These are phyloP conservation scores for Raphanus sativus DNA, from an alignment of 345 rosid genomes.

Conservation along the genomic window DNA sequence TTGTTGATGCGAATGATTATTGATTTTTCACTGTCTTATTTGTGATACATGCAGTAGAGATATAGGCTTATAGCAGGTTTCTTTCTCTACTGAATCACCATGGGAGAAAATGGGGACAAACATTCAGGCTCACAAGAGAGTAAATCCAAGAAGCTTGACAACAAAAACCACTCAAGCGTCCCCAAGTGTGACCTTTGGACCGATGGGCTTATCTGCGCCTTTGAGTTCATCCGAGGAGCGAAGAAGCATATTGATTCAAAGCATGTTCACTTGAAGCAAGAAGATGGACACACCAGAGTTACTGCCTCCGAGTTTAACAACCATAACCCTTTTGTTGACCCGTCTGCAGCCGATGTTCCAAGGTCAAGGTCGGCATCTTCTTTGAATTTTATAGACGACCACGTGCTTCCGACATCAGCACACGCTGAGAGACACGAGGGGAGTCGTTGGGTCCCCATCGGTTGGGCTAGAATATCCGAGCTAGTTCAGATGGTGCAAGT, in stretches of 20 bases:
- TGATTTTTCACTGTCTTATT: neutral
- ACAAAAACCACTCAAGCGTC: conserved; percentile 19
- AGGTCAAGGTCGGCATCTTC: conserved; percentile 39
- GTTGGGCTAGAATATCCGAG: conserved; percentile 84
- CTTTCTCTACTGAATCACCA: neutral
- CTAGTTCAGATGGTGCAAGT: conserved; percentile 66
- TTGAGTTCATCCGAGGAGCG: conserved; percentile 61
- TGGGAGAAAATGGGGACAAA: conserved; percentile 17
- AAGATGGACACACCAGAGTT: conserved; percentile 36
- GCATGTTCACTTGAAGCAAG: conserved; percentile 17
- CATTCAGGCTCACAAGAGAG: conserved; percentile 26
- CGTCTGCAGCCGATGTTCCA: conserved; percentile 24
- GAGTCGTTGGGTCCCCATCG: conserved; percentile 83
- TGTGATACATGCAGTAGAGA: neutral
- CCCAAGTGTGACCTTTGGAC: conserved; percentile 68
- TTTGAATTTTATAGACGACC: conserved; percentile 42
- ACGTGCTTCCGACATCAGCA: conserved; percentile 38
- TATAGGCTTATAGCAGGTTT: neutral
- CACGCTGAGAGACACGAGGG: conserved; percentile 54
- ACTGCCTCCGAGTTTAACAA: conserved; percentile 31
- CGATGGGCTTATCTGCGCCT: conserved; percentile 90
- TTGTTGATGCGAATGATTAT: neutral
- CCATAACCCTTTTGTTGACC: conserved; percentile 36
- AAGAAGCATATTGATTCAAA: conserved; percentile 29
- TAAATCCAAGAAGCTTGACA: conserved; percentile 28